Conservation (phyloP, 2,329 filamentous ascomycete genomes). For the Hypoxylon sp. region DNA sequence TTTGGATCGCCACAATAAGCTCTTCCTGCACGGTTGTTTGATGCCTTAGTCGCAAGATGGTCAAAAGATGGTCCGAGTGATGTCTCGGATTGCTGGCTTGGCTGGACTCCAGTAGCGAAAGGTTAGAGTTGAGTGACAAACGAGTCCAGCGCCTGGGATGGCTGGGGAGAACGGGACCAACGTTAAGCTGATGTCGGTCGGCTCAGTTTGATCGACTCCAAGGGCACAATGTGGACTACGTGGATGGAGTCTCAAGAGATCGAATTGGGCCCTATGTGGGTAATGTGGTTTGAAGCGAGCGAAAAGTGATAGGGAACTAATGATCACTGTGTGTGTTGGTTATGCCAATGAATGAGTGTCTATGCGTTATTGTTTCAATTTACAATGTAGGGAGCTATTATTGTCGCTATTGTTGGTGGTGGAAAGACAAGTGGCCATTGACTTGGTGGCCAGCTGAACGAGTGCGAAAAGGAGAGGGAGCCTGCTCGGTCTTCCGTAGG, state of each 20-base stretch:
- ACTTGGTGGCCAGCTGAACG: slow-evolving; percentile 25
- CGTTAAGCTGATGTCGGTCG: slow-evolving; percentile 29
- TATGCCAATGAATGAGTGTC: slow-evolving; percentile 27
- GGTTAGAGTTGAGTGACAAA: slow-evolving; percentile 19
- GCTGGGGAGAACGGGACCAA: slow-evolving; percentile 25
- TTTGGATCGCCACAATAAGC: slow-evolving; percentile 24
- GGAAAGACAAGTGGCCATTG: slow-evolving; percentile 21
- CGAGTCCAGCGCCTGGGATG: slow-evolving; percentile 14
- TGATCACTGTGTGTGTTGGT: background rate
- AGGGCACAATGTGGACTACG: slow-evolving; percentile 28
- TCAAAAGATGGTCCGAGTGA: slow-evolving; percentile 22
- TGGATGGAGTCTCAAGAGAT: slow-evolving; percentile 40
- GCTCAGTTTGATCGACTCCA: slow-evolving; percentile 43
- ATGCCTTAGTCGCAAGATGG: background rate
- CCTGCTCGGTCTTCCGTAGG: slow-evolving; percentile 7
- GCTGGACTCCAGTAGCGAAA: slow-evolving; percentile 23
- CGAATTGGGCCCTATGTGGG: slow-evolving; percentile 33
- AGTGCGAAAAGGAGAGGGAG: slow-evolving; percentile 20
- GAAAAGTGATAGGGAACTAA: slow-evolving; percentile 5
- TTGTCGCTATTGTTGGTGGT: slow-evolving; percentile 4
- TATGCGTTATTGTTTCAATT: slow-evolving; percentile 15
- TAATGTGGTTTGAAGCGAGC: slow-evolving; percentile 27
- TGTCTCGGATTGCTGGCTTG: slow-evolving; percentile 27
- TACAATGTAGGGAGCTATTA: slow-evolving; percentile 4
- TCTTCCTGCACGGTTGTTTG: slow-evolving; percentile 19